Evolutionary conservation across 371 early-diverging fungal species (phyloP).

Genomic region (Circinella minor): DNA sequence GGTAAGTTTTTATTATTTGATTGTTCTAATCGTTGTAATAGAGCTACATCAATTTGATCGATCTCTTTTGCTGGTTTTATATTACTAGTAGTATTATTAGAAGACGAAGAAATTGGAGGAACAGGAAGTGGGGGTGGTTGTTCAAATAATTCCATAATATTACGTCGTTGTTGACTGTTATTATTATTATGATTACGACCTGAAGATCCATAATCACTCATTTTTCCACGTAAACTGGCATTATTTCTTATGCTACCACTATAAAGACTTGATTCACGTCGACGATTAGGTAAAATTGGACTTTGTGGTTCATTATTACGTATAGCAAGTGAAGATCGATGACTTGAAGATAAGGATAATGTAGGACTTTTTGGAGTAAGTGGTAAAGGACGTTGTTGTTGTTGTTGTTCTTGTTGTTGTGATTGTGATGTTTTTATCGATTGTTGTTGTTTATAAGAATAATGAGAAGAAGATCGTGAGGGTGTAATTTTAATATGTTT

Average conservation of each 20-base stretch:
- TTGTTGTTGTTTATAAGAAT: neutral
- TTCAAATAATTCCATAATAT: conserved; percentile 2
- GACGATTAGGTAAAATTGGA: conserved; percentile 29
- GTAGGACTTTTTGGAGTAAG: neutral
- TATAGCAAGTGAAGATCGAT: too few species aligned
- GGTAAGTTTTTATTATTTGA: too few species aligned
- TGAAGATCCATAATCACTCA: conserved; percentile 2
- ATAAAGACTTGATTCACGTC: conserved; percentile 43
- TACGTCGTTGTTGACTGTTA: neutral
- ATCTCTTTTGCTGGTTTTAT: neutral
- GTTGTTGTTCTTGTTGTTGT: neutral
- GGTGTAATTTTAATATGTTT: neutral
- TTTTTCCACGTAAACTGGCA: neutral
- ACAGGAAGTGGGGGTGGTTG: neutral
- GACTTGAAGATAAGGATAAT: neutral
- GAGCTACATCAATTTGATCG: conserved; percentile 38
- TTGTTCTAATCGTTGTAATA: conserved; percentile 36
- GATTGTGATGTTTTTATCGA: conserved; percentile 1
- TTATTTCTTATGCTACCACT: conserved; percentile 38
- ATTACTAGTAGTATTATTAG: neutral
- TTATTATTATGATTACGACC: neutral
- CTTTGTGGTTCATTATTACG: neutral
- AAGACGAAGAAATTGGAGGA: too few species aligned
- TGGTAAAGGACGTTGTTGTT: conserved; percentile 3
- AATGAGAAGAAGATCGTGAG: neutral